phyloP scores from a whole-genome alignment of 2,329 filamentous ascomycete genomes.

The Aspergillus carbonarius region DNA sequence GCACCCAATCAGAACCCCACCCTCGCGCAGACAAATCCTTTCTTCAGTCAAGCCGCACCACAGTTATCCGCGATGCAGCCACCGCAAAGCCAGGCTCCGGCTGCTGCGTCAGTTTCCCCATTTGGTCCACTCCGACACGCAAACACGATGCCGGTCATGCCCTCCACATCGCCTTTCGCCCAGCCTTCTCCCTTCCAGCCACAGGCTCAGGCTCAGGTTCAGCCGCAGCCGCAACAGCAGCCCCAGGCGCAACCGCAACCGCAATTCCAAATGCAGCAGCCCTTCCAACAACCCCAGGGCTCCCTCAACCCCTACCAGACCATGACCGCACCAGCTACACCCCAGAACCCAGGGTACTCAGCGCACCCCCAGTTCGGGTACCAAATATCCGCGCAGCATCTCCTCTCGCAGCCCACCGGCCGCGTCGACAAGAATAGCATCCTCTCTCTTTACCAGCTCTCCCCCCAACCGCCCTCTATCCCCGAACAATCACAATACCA shows the following conservation, averaged over 20 bases:
- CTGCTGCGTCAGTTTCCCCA: slow-evolving; percentile 9
- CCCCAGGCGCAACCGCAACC: slow-evolving; percentile 24
- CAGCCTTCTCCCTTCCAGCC: slow-evolving; percentile 27
- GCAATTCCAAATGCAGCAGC: slow-evolving; percentile 14
- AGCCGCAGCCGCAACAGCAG: slow-evolving; percentile 17
- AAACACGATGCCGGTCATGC: slow-evolving; percentile 40
- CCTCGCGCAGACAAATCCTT: slow-evolving; percentile 33
- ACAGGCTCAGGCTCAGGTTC: slow-evolving; percentile 27
- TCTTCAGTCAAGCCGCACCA: slow-evolving; percentile 32
- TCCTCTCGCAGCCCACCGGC: slow-evolving; percentile 43
- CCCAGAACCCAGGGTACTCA: slow-evolving; percentile 27
- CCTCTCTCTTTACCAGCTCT: slow-evolving; percentile 48
- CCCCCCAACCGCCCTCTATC: slow-evolving; percentile 37
- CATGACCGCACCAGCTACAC: slow-evolving; percentile 25
- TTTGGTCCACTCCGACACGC: slow-evolving; percentile 34
- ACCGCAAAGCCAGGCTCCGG: slow-evolving; percentile 21
- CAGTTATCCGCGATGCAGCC: slow-evolving; percentile 23
- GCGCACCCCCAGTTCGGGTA: slow-evolving; percentile 24
- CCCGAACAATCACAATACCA: slow-evolving; percentile 33
- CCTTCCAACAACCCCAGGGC: slow-evolving; percentile 15
- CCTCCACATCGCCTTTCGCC: slow-evolving; percentile 33
- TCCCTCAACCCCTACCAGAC: slow-evolving; percentile 38
- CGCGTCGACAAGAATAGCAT: slow-evolving; percentile 49
- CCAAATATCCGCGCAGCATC: slow-evolving; percentile 26
- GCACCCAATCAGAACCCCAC: slow-evolving; percentile 25